Percentiles rank a stretch among this genome's conserved stretches.
Conservation (phyloP, 1,139 yeast species). For the Yamadazyma buinensis region DNA sequence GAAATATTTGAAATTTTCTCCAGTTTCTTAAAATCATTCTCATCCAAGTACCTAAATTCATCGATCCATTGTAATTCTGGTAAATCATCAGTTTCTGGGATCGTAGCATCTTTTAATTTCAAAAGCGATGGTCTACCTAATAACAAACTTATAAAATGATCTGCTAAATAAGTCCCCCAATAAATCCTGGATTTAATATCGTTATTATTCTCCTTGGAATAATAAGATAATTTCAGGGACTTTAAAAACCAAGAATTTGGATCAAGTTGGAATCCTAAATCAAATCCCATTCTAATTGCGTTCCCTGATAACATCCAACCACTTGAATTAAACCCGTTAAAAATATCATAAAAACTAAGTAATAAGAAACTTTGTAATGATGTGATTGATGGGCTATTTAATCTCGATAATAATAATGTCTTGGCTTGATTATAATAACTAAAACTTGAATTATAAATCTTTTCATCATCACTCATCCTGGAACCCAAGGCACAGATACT, state of each 20-base stretch:
- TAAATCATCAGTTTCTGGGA: conserved; percentile 58
- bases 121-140: conserved; percentile 58
- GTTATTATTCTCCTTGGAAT: conserved; percentile 35
- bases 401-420: conserved; percentile 32
- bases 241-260: conserved; percentile 56
- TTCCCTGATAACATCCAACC: conserved; percentile 63
- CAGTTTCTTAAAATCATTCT: conserved; percentile 13
- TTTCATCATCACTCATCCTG: conserved; percentile 42
- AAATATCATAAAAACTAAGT: conserved; percentile 38
- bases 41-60: conserved; percentile 37
- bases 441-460: conserved; percentile 32
- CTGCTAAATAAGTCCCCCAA: conserved; percentile 68
- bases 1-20: conserved; percentile 39
- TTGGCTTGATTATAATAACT: conserved; percentile 48
- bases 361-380: conserved; percentile 16
- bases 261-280: conserved; percentile 60
- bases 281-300: conserved; percentile 63
- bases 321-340: conserved; percentile 51
- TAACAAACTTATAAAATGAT: conserved; percentile 56
- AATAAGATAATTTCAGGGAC: conserved; percentile 12
- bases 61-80: conserved; percentile 59
- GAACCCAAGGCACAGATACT: conserved; percentile 59
- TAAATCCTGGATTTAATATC: conserved; percentile 58
- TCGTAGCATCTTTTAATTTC: conserved; percentile 55
- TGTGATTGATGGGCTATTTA: conserved; percentile 25